These are phyloP conservation scores for Nepenthes mirabilis DNA, from an alignment of 148 eudicot species.

Conservation along the genomic window DNA sequence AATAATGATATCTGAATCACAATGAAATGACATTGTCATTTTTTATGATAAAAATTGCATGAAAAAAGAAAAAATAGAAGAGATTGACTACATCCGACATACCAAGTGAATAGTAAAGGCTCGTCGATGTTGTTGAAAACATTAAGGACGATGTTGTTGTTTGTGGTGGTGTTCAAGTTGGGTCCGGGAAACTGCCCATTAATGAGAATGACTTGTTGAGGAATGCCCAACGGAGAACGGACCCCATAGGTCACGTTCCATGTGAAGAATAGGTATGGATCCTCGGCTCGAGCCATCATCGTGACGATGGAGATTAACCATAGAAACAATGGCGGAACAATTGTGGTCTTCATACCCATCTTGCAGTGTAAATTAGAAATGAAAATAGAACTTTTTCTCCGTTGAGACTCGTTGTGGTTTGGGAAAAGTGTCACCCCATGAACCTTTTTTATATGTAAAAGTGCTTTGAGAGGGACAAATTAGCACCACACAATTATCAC, in stretches of 20 bases:
- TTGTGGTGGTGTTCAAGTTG: slow-evolving; percentile 38
- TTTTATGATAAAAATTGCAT: too few relatives aligned
- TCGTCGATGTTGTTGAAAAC: slow-evolving; percentile 62
- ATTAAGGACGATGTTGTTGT: slow-evolving; percentile 51
- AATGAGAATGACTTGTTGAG: slow-evolving; percentile 51
- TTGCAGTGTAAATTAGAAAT: background rate
- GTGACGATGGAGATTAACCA: slow-evolving; percentile 21
- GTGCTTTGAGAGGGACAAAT: too few relatives aligned
- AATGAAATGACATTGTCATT: too few relatives aligned
- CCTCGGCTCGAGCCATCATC: slow-evolving; percentile 36
- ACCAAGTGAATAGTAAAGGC: slow-evolving; percentile 54
- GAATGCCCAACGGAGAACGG: slow-evolving; percentile 47
- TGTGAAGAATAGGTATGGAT: slow-evolving; percentile 39
- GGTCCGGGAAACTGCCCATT: slow-evolving; percentile 59
- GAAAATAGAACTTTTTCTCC: too few relatives aligned
- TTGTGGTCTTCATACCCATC: slow-evolving; percentile 15
- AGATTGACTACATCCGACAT: background rate
- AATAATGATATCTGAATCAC: too few relatives aligned
- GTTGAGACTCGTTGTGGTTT: too few relatives aligned
- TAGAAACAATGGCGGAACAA: slow-evolving; percentile 12
- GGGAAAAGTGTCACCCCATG: too few relatives aligned
- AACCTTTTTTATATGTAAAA: too few relatives aligned
- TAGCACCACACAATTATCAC: too few relatives aligned
- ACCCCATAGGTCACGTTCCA: slow-evolving; percentile 53
- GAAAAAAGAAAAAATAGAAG: background rate